Percentiles rank a stretch among this genome's conserved stretches.
Conservation (phyloP, 352 stramenopile species). For the Pythium phragmiticola region DNA sequence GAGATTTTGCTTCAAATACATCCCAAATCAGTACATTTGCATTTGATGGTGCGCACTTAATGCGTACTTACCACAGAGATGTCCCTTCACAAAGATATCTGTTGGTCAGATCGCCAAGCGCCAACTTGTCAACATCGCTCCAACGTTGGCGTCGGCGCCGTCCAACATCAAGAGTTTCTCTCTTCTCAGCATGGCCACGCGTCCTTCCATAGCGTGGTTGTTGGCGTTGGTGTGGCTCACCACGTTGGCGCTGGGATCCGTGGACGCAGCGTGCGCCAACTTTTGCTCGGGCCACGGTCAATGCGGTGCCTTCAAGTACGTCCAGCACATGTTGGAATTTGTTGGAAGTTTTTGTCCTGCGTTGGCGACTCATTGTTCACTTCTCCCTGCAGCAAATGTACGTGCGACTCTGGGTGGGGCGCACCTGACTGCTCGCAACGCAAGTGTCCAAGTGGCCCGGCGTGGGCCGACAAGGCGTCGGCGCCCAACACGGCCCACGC, state of each 20-base stretch:
- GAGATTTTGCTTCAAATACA: neutral
- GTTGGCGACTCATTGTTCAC: neutral
- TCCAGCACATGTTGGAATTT: neutral
- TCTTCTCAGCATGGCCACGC: neutral
- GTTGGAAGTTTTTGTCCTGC: neutral
- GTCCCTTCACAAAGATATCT: slow-evolving; percentile 1
- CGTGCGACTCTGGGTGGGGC: slow-evolving; percentile 61
- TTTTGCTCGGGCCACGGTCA: slow-evolving; percentile 59
- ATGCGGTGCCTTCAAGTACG: slow-evolving; percentile 50
- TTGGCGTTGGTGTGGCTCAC: neutral
- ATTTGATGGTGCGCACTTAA: neutral
- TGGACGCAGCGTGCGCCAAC: slow-evolving; percentile 50
- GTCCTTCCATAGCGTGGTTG: neutral
- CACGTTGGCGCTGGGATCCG: neutral
- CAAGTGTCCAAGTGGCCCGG: slow-evolving; percentile 62
- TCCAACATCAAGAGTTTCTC: neutral
- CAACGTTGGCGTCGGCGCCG: neutral
- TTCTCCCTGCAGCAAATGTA: slow-evolving; percentile 48
- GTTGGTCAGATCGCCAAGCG: neutral
- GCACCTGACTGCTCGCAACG: slow-evolving; percentile 71
- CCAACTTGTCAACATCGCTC: neutral
- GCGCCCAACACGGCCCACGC: slow-evolving; percentile 52
- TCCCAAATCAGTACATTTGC: neutral
- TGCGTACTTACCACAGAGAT: neutral
- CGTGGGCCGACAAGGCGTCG: slow-evolving; percentile 81